Percentiles rank a stretch among this genome's conserved stretches.
Evolutionary conservation across 73 alveolate species (phyloP).

Genomic region (Tetrahymena elliotti): DNA sequence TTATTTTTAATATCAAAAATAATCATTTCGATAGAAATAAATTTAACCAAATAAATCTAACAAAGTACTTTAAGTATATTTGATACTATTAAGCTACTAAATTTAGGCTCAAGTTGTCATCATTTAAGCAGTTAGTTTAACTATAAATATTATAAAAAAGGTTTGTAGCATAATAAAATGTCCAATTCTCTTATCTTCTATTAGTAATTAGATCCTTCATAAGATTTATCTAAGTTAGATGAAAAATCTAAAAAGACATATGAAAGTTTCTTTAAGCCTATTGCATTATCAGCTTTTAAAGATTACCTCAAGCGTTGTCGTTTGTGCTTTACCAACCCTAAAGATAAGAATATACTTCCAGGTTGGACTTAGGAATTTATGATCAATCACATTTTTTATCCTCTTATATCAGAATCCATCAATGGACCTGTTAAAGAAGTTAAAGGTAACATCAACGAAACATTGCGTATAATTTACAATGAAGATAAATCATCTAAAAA

Average conservation of each 20-base stretch:
- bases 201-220: neutral
- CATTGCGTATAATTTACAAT: neutral
- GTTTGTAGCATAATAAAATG: neutral
- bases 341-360: neutral
- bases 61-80: neutral
- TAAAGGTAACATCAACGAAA: neutral
- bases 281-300: neutral
- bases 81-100: neutral
- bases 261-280: neutral
- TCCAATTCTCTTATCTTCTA: neutral
- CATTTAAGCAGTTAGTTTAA: neutral
- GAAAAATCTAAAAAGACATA: neutral
- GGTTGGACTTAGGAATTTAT: neutral
- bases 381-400: neutral
- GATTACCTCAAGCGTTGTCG: neutral
- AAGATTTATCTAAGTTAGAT: neutral
- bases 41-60: neutral
- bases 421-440: neutral
- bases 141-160: neutral
- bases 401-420: neutral
- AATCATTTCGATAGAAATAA: neutral
- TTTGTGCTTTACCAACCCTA: neutral
- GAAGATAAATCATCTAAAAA: neutral
- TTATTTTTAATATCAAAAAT: neutral
- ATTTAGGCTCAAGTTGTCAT: neutral